Evolutionary conservation across 352 stramenopile genomes (phyloP), one percentile per base, ranked within the genome.

Genomic region (Stramenopiles sp.): DNA sequence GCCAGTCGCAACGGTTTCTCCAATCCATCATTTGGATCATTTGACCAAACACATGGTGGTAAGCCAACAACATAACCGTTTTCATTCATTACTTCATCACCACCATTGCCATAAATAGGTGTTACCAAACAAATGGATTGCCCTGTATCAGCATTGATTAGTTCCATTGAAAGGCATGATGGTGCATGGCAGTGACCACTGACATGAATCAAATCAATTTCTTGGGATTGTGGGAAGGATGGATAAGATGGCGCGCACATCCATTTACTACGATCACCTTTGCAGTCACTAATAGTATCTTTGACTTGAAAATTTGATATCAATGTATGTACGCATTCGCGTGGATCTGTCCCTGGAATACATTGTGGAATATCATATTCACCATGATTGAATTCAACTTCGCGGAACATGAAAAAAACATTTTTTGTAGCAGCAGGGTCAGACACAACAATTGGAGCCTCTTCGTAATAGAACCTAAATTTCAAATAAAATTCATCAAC

Each of bases 291-390:
- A 76, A 76, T 76, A 13, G 31, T 33, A 33, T 76, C 65, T 13
- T 76, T 76, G 4, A 31, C 65, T 33, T 76, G 65, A 76, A 76
- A 76, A 13, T 76, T 76, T 33, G 65, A 76, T 13, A 31, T 31
- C 7, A 76, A 7, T 33, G 30, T 33, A 20, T 76, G 65, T 20
- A 13, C 65, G 13, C 65, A 76, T 20, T 76, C 65, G 65, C 30
- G 4, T 33, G 30, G 30, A 33, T 31, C 30, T 31, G 65, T 76
- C 7, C 31, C 31, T 13, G 30, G 7, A 4, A 33, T 7, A 76
- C 65, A 33, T 13, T 76, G 30, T 76, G 65, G 65, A 31, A 76
- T 20, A 76, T 76, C 65, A 20, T 76, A 76, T 33, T 76, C 65
- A 7, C 31, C 30, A 7, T 31, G 65, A 33, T 33, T 33, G 13